Base-by-base conservation (phyloP, 1,284 basidiomycete species). In the Phellopilus nigrolimitatus region DNA sequence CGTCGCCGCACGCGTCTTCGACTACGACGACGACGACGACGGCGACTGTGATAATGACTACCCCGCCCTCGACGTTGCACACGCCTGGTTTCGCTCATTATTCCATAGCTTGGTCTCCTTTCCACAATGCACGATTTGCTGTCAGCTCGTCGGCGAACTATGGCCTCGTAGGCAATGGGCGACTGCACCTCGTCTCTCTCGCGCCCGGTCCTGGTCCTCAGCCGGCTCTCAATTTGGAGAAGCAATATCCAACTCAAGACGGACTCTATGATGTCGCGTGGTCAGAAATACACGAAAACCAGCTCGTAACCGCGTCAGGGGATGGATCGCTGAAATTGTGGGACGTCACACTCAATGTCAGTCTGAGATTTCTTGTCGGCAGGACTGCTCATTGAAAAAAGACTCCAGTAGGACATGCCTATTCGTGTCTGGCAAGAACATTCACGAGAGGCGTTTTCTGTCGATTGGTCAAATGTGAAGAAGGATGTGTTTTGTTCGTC, bases 381-480 rank as follows among this genome's bases (percentile, higher is more conserved):
- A 28, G 62, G 55, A 66, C 47, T 22, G 28, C 37, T 52, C 31
- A 48, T 56, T 63, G 51, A 57, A 52, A 59, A 64, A 66, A 69
- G 64, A 57, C 47, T 58, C 27, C 39, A 60, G 22, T 74, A 94
- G 88, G 86, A 93, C 61, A 79, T 87, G 55, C 95, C 95, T 0
- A 88, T 98, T 53, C 82, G 84, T 52, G 82, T 82, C 46, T 99
- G 95, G 95, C 84, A 91, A 59, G 95, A 98, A 68, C 95, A 99
- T 66, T 79, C 82, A 4, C 80, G 87, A 39, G 95, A 99, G 64
- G 91, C 94, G 4, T 95, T 92, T 70, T 88, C 88, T n/a, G 80
- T 97, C 9, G 92, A 99, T 67, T 99, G 95, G 95, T 95, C 89
- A 57, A 98, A 97, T 66, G 69, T 97, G 54, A 84, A 89, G 60